A percentile compares a stretch with the other conserved stretches of the same genome.
phyloP scores from a whole-genome alignment of 352 stramenopile genomes.

The Aphanomyces stellatus region DNA sequence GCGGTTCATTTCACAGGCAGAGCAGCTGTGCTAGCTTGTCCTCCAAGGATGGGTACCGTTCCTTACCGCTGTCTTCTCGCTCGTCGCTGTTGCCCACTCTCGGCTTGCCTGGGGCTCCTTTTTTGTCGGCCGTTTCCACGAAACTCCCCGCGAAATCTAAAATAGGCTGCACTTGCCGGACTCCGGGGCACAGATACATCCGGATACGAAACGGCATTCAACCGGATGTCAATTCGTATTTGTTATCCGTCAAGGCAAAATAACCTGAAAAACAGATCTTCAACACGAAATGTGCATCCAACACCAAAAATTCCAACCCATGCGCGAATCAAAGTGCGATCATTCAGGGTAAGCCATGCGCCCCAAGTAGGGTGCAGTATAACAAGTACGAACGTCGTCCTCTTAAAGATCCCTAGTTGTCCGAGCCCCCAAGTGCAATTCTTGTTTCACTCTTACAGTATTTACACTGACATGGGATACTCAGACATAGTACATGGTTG shows the following conservation, averaged over 20 bases:
- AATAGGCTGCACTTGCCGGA: not conserved
- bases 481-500: constrained; percentile 13
- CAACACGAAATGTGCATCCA: too few species aligned
- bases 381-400: too few species aligned
- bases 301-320: too few species aligned
- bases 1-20: constrained; percentile 64
- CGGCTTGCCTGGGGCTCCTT: constrained; percentile 2
- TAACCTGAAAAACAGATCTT: not conserved
- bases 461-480: not conserved
- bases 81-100: constrained; percentile 11
- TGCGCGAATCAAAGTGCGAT: too few species aligned
- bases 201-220: too few species aligned
- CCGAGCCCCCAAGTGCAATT: too few species aligned
- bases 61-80: not conserved
- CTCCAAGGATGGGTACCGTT: not conserved
- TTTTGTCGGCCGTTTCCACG: constrained; percentile 11
- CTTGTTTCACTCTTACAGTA: too few species aligned
- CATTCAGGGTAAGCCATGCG: too few species aligned
- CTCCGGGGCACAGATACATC: not conserved
- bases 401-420: too few species aligned
- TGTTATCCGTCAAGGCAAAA: not conserved
- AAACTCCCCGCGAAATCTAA: constrained; percentile 13
- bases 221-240: not conserved
- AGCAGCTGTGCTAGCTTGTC: not conserved
- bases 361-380: too few species aligned